Percentiles rank a stretch among this genome's conserved stretches.
These are phyloP conservation scores for Albatrellus ellisii DNA, from an alignment of 768 basidiomycete species.

Conservation along the genomic window DNA sequence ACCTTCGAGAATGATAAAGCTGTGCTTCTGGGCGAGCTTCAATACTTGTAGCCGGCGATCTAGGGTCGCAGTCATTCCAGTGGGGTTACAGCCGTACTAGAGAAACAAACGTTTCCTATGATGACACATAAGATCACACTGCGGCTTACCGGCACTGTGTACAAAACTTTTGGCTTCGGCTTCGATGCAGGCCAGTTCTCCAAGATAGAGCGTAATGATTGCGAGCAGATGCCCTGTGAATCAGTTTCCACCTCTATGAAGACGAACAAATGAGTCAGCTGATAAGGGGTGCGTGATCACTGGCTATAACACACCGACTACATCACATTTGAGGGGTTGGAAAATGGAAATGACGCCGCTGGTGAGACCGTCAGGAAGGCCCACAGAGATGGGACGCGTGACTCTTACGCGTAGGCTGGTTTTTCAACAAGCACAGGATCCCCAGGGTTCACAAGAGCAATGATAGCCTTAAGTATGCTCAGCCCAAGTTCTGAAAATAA, in stretches of 20 bases:
- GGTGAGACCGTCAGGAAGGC: background rate
- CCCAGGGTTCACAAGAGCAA: slow-evolving; percentile 60
- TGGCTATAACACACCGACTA: slow-evolving; percentile 34
- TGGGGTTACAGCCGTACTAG: slow-evolving; percentile 80
- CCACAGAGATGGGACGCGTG: slow-evolving; percentile 7
- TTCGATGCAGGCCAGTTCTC: slow-evolving; percentile 64
- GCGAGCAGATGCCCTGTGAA: slow-evolving; percentile 49
- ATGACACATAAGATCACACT: slow-evolving; percentile 3
- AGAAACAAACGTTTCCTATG: background rate
- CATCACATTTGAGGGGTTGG: slow-evolving; percentile 37
- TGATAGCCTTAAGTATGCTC: slow-evolving; percentile 39
- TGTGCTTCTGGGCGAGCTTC: slow-evolving; percentile 52
- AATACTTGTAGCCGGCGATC: slow-evolving; percentile 64
- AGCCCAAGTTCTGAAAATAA: background rate
- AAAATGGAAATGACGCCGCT: slow-evolving; percentile 63
- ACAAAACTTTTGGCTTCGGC: slow-evolving; percentile 64
- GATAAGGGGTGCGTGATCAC: background rate
- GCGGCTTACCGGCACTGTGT: slow-evolving; percentile 55
- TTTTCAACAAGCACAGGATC: slow-evolving; percentile 76
- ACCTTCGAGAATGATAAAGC: slow-evolving; percentile 83
- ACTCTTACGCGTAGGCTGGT: slow-evolving; percentile 64
- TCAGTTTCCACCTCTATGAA: slow-evolving; percentile 67
- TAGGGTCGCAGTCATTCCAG: slow-evolving; percentile 62
- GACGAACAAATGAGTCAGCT: background rate
- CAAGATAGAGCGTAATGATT: slow-evolving; percentile 46